Percentiles rank a stretch among this genome's conserved stretches.
Conservation (phyloP, 345 rosid genomes). For the Bruguiera sexangula region DNA sequence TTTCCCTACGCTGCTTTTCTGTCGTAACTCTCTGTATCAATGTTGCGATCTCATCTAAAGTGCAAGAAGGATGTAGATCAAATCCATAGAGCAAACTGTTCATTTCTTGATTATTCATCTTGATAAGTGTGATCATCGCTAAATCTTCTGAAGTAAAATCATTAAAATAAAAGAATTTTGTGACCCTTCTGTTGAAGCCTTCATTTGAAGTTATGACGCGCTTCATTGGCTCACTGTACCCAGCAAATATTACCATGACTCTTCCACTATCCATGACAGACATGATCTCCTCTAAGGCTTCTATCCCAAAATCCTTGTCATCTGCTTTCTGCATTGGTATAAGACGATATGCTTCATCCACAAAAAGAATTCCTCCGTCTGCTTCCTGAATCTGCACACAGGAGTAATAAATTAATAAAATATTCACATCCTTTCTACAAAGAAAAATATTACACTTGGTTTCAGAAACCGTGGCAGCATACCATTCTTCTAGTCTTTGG, state of each 20-base stretch:
- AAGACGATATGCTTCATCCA: constrained; percentile 91
- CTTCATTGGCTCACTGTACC: constrained; percentile 96
- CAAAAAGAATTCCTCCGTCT: constrained; percentile 97
- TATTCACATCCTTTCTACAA: neutral
- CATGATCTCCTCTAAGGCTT: constrained; percentile 97
- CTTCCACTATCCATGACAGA: constrained; percentile 92
- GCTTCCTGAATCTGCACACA: constrained; percentile 82
- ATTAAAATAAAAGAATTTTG: constrained; percentile 76
- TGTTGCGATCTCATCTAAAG: constrained; percentile 53
- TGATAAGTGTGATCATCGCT: constrained; percentile 73
- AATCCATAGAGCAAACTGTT: constrained; percentile 64
- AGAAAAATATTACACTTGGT: constrained; percentile 4
- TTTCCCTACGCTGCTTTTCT: constrained; percentile 82
- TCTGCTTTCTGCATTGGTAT: constrained; percentile 94
- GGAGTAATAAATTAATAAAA: constrained; percentile 1
- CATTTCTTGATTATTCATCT: constrained; percentile 74
- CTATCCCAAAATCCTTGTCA: constrained; percentile 93
- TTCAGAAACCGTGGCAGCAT: neutral
- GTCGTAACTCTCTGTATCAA: constrained; percentile 65
- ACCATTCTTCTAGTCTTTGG: constrained; percentile 98
- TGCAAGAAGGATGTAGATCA: constrained; percentile 62
- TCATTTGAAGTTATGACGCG: constrained; percentile 89
- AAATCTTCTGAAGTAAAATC: constrained; percentile 74
- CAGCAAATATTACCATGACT: constrained; percentile 87
- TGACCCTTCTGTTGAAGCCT: constrained; percentile 96